phyloP scores from a whole-genome alignment of 2,329 filamentous ascomycete species.

The Epichloe bromicola region DNA sequence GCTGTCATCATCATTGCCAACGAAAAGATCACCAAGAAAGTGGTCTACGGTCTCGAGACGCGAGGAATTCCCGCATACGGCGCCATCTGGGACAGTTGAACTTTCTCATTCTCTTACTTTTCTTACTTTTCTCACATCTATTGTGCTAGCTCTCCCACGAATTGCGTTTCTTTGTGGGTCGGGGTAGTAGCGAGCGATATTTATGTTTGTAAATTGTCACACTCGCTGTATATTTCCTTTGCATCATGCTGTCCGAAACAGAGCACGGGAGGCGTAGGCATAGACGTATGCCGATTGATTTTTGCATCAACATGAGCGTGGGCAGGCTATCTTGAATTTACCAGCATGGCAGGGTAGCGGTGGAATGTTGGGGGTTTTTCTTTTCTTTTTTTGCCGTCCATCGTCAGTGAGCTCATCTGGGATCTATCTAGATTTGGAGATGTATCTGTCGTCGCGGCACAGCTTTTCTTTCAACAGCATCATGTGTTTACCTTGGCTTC shows the following conservation, averaged over 20 bases:
- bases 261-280: background rate
- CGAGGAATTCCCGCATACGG: slow-evolving; percentile 56
- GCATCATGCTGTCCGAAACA: background rate
- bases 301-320: background rate
- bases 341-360: background rate
- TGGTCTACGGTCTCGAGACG: slow-evolving; percentile 56
- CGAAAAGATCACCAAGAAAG: slow-evolving; percentile 49
- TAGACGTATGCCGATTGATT: background rate
- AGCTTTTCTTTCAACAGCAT: background rate
- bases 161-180: background rate
- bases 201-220: background rate
- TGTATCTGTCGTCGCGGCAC: background rate
- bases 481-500: background rate
- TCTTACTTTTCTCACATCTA: background rate
- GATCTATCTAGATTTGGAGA: background rate
- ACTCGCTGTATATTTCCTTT: background rate
- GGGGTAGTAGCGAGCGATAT: background rate
- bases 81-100: slow-evolving; percentile 53
- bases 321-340: background rate
- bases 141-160: background rate
- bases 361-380: background rate
- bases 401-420: background rate
- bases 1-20: slow-evolving; percentile 66
- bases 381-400: background rate
- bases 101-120: background rate